Percentiles rank a stretch among this genome's conserved stretches.
Evolutionary conservation across 495 filamentous ascomycete genomes (phyloP).

Genomic region (Letharia columbiana): DNA sequence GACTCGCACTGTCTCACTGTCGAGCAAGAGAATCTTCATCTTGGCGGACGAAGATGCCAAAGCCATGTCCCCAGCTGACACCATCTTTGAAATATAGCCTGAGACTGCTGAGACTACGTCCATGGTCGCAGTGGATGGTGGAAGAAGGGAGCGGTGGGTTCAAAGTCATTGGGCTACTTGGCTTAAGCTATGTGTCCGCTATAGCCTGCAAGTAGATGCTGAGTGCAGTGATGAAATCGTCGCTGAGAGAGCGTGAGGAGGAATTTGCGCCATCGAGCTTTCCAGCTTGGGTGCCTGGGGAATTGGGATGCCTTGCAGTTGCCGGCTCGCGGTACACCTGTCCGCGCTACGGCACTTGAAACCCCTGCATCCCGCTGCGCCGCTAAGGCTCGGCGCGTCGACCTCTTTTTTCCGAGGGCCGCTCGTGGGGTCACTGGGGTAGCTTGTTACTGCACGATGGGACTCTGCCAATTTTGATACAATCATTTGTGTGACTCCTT

Average conservation of each 20-base stretch:
- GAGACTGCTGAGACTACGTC: slow-evolving; percentile 87
- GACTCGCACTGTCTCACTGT: slow-evolving; percentile 77
- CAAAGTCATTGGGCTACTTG: background rate
- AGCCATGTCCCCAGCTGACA: slow-evolving; percentile 71
- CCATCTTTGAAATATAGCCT: slow-evolving; percentile 96
- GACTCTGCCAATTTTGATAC: background rate
- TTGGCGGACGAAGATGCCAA: slow-evolving; percentile 67
- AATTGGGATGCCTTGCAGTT: no score
- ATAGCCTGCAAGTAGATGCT: background rate
- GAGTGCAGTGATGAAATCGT: background rate
- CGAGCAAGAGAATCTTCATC: slow-evolving; percentile 97
- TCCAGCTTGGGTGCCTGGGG: background rate
- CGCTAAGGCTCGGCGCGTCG: slow-evolving; percentile 4
- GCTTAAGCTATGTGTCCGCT: background rate
- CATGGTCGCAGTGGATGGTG: slow-evolving; percentile 44
- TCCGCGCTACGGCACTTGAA: no score
- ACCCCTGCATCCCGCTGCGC: background rate
- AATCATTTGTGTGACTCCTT: background rate
- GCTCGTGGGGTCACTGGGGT: no score
- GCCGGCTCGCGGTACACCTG: no score
- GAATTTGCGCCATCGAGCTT: background rate
- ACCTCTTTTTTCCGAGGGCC: background rate
- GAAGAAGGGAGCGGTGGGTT: background rate
- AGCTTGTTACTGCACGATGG: background rate
- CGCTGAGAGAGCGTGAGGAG: background rate